Base-by-base conservation (phyloP, 257 asterid species). In the Cruciata laevipes region DNA sequence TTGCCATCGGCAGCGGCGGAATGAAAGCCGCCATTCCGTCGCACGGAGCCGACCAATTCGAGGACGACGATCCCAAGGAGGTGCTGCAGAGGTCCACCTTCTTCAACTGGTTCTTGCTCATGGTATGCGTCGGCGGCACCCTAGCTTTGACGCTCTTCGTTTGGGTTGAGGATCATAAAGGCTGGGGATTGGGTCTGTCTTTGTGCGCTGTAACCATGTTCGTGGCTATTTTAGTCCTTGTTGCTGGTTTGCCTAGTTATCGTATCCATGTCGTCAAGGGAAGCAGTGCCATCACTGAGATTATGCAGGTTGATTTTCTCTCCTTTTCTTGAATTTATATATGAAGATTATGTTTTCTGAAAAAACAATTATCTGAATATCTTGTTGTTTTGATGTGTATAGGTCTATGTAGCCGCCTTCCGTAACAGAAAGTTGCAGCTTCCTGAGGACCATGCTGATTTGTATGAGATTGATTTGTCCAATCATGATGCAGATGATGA, bases 11-110 rank as follows among this genome's bases (percentile, higher is more conserved):
- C 40, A 23, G 47, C 3, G 73, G 58, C 14, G 73, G 73, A 58
- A 60, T 69, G 24, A 69, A 40, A 44, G 57, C 96, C 0, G 86
- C 96, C 0, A 20, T 89, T 57, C 96, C 96, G 3, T 80, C 96
- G 0, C 96, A 87, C 51, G 92, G 92, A 0, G 96, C 89, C 0
- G 96, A 89, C 60, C 96, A 87, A 76, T 89, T 87, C 13, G 93
- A 87, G 12, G 92, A 87, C 4, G 79, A 76, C 65, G 90, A 89
- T 61, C 82, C 83, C 0, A 75, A 77, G 47, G 96, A 89, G 76
- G 81, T 81, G 4, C 21, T 37, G 30, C 82, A 82, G 20, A 78
- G 83, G 69, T 82, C 95, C 0, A 83, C 90, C 38, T 89, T 83
- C 78, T 89, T 89, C 59, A 89, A 89, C 60, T 87, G 87, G 85